A percentile compares a stretch with the other conserved stretches of the same genome.
These are phyloP conservation scores for Pleurotus platypus DNA, from an alignment of 768 basidiomycete genomes.

Conservation along the genomic window DNA sequence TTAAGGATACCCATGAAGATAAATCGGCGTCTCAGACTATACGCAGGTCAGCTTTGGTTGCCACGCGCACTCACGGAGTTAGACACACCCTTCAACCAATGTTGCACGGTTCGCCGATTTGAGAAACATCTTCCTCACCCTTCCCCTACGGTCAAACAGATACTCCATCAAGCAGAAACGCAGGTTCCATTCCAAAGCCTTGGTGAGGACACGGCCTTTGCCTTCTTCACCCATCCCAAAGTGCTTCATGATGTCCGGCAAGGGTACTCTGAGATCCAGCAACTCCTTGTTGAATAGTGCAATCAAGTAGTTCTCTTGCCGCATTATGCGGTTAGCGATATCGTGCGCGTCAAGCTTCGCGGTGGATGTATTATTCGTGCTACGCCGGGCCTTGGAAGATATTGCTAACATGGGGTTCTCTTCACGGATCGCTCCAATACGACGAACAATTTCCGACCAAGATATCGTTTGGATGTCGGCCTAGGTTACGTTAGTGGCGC, in stretches of 20 bases:
- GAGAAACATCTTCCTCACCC: constrained; percentile 87
- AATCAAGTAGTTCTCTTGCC: constrained; percentile 98
- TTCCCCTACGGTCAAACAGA: constrained; percentile 86
- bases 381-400: constrained; percentile 52
- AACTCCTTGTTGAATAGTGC: constrained; percentile 97
- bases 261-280: constrained; percentile 80
- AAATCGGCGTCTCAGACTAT: constrained; percentile 78
- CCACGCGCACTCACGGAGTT: neutral
- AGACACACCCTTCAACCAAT: constrained; percentile 75
- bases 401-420: constrained; percentile 91
- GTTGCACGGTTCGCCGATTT: constrained; percentile 76
- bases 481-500: constrained; percentile 34
- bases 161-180: constrained; percentile 95
- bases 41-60: neutral
- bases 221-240: constrained; percentile 32
- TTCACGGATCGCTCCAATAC: constrained; percentile 86
- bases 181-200: constrained; percentile 96
- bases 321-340: constrained; percentile 95
- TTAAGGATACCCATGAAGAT: constrained; percentile 98
- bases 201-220: constrained; percentile 79
- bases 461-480: constrained; percentile 97
- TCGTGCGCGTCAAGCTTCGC: constrained; percentile 97
- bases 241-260: constrained; percentile 56
- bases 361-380: constrained; percentile 58
- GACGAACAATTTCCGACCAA: constrained; percentile 91